Percentiles rank a stretch among this genome's conserved stretches.
These are phyloP conservation scores for Acaromyces ingoldii DNA, from an alignment of 1,284 basidiomycete genomes.

Conservation along the genomic window DNA sequence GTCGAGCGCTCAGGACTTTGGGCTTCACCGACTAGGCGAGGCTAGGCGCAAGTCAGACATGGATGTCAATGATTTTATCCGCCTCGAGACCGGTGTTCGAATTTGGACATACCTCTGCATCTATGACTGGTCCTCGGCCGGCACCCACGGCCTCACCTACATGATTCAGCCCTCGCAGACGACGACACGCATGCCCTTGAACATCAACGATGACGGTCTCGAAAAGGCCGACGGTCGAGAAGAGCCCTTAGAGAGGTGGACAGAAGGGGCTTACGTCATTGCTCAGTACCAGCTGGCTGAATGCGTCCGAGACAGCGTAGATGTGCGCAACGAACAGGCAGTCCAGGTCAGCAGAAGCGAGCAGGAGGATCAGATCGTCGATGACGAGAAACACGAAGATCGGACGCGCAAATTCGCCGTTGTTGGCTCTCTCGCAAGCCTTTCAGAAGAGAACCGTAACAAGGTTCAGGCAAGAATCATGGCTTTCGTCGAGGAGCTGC, in stretches of 20 bases:
- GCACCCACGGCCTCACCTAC: conserved; percentile 28
- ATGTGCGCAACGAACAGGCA: conserved; percentile 27
- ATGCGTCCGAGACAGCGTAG: conserved; percentile 26
- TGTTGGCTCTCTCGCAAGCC: conserved; percentile 13
- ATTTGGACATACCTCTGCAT: conserved; percentile 40
- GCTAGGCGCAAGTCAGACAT: conserved; percentile 7
- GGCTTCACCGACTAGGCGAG: conserved; percentile 30
- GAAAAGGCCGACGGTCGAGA: conserved; percentile 13
- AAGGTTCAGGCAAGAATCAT: background rate
- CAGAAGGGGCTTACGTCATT: conserved; percentile 30
- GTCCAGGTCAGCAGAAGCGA: conserved; percentile 22
- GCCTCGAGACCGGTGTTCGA: conserved; percentile 26
- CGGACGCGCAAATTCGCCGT: conserved; percentile 9
- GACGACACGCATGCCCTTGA: conserved; percentile 30
- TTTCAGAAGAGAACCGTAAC: conserved; percentile 10
- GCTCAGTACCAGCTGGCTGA: conserved; percentile 29
- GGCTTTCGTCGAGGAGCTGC: no score
- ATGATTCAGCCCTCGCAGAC: conserved; percentile 32
- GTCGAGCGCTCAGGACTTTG: conserved; percentile 33
- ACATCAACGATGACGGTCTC: conserved; percentile 29
- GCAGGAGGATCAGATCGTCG: no score
- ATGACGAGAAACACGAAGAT: no score
- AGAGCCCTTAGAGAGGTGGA: conserved; percentile 15
- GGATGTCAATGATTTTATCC: conserved; percentile 21
- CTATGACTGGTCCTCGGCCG: conserved; percentile 37